These are phyloP conservation scores for Ophiostoma tasmaniense DNA, from an alignment of 2,329 filamentous ascomycete species.

Conservation along the genomic window DNA sequence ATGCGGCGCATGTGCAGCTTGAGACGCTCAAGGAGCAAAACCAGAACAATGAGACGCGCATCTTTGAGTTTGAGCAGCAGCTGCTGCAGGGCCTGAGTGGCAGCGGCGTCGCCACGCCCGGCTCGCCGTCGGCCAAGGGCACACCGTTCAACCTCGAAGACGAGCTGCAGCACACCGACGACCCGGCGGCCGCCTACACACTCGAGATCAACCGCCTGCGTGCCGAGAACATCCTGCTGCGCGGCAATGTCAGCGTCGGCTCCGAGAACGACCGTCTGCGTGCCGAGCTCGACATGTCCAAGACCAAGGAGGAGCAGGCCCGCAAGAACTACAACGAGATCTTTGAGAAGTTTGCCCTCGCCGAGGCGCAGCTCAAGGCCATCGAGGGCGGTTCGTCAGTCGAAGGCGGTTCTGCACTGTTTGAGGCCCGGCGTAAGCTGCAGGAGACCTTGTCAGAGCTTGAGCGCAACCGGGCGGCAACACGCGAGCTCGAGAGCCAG, in stretches of 20 bases:
- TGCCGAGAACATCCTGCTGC: constrained; percentile 52
- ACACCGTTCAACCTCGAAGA: constrained; percentile 46
- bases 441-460: constrained; percentile 39
- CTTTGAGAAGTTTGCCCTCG: constrained; percentile 49
- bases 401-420: constrained; percentile 42
- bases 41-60: constrained; percentile 42
- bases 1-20: constrained; percentile 33
- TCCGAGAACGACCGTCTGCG: constrained; percentile 48
- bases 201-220: constrained; percentile 51
- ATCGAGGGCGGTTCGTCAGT: constrained; percentile 36
- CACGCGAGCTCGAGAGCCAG: constrained; percentile 39
- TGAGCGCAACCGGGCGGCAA: constrained; percentile 35
- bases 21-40: constrained; percentile 35
- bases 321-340: constrained; percentile 48
- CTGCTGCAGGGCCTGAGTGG: constrained; percentile 32
- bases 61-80: constrained; percentile 53
- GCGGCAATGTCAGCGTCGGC: constrained; percentile 44
- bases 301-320: constrained; percentile 41
- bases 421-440: constrained; percentile 42
- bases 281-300: constrained; percentile 47
- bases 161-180: constrained; percentile 45
- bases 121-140: constrained; percentile 14
- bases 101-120: background rate
- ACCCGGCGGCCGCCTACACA: constrained; percentile 34
- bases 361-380: constrained; percentile 49